Conservation (phyloP, 2,329 filamentous ascomycete species). For the Curvularia spicifera region DNA sequence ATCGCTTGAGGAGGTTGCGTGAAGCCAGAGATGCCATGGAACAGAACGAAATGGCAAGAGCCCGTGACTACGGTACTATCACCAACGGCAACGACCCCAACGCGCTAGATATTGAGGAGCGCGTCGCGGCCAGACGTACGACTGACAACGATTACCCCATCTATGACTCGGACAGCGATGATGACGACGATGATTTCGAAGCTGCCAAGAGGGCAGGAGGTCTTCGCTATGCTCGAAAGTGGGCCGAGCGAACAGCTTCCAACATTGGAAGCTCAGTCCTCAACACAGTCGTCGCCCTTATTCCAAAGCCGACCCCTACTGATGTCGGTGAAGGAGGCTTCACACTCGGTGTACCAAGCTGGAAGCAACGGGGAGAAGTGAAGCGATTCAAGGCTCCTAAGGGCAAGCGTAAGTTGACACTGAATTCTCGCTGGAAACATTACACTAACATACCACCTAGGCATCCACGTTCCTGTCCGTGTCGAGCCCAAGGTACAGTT, state of each 20-base stretch:
- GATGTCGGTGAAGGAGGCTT: slow-evolving; percentile 51
- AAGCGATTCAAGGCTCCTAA: slow-evolving; percentile 72
- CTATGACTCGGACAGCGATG: slow-evolving; percentile 90
- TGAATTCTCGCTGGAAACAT: neutral
- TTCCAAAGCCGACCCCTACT: slow-evolving; percentile 52
- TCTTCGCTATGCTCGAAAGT: slow-evolving; percentile 72
- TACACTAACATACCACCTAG: slow-evolving; percentile 44
- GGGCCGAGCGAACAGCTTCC: slow-evolving; percentile 58
- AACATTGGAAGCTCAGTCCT: slow-evolving; percentile 49
- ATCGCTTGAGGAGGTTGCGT: slow-evolving; percentile 56
- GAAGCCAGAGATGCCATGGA: slow-evolving; percentile 59
- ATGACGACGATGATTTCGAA: slow-evolving; percentile 76
- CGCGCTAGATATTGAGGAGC: slow-evolving; percentile 78
- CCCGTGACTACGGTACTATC: slow-evolving; percentile 56
- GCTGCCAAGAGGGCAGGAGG: slow-evolving; percentile 79
- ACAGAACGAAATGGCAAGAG: slow-evolving; percentile 58
- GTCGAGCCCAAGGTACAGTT: slow-evolving; percentile 99
- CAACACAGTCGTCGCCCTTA: slow-evolving; percentile 38
- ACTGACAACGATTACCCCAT: slow-evolving; percentile 77
- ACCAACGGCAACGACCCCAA: slow-evolving; percentile 49
- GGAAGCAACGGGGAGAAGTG: slow-evolving; percentile 49
- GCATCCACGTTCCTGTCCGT: slow-evolving; percentile 92
- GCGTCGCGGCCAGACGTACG: slow-evolving; percentile 69
- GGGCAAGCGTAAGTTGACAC: slow-evolving; percentile 64
- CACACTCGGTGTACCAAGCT: slow-evolving; percentile 53